Evolutionary conservation across 208 protist genomes (phyloP), one percentile per base, ranked within the genome.

Genomic region (Leishmania braziliensis): DNA sequence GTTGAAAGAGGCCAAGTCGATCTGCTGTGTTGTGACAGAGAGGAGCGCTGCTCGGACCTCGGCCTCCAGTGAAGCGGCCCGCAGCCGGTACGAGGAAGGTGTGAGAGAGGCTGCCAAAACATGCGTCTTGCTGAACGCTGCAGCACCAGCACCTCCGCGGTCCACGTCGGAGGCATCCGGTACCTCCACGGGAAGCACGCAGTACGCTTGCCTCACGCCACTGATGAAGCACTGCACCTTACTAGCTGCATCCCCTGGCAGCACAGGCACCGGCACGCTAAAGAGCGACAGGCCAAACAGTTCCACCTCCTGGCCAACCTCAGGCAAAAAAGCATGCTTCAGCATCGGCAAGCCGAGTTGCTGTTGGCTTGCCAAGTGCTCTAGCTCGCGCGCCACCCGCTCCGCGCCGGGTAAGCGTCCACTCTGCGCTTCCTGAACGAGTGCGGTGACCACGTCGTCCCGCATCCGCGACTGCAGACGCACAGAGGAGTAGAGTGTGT

Each of bases 321-420:
- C 85, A 29, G 87, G 81, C 6, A 84, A 68, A 73, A 92, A 91
- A 2, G 85, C 87, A 74, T 94, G 90, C 51, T 88, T 77, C 66
- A 95, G 83, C 3, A 89, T 85, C n/a, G 82, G 80, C 43, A 96
- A 79, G 9, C 91, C 91, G 33, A 95, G 83, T 83, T 95, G 93
- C 77, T 96, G 89, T 36, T 85, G 65, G 6, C 66, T 68, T 2
- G 89, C 89, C 3, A 87, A 70, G 6, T 72, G 69, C 39, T 73
- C 62, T 20, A 91, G 73, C 48, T 20, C 29, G 5, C 43, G 51
- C 3, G 46, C 50, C 60, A 69, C 77, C 0, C n/a, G 33, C 23
- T 72, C 46, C 18, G 18, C 29, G 51, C 26, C 39, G 3, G 51
- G 29, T n/a, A 20, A 29, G 23, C n/a, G 26, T 1, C 33, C 50